Evolutionary conservation across 768 basidiomycete species (phyloP), one percentile per base, ranked within the genome.

Genomic region (Hebeloma cylindrosporum): DNA sequence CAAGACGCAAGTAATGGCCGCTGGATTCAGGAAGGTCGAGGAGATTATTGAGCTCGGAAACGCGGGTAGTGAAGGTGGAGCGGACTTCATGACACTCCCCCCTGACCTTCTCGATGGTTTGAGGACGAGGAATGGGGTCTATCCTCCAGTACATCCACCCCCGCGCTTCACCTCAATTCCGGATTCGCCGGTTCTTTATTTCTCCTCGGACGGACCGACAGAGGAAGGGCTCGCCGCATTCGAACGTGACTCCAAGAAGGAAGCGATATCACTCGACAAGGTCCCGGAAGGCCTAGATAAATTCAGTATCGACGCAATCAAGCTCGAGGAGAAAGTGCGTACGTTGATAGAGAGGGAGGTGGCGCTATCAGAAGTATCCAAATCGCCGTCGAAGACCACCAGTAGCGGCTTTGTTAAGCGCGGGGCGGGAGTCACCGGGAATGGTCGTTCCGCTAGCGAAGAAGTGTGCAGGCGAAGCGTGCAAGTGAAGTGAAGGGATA

Each of bases 211-310:
- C 29, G 52, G 35, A 0, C 50, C 44, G 25, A 51, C 50, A 5
- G 21, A 28, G 5, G 41, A 52, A 13, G 60, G 53, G 2, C 51
- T 53, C 20, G 35, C 47, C 4, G 23, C 51, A 4, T 67, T 61
- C 48, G 48, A 48, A 10, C 31, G 47, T 3, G 61, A 65, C 40
- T 50, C 63, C 14, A 22, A 30, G 27, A 38, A 47, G 20, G 65
- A 67, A 50, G 52, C 37, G 36, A 63, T 66, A 17, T 48, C 62
- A 10, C 42, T 63, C 5, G 65, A 60, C 22, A 68, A 68, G 51
- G 66, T 70, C 3, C 62, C 67, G 1, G 67, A 67, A 49, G 68
- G 66, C 2, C 32, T 68, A 39, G 56, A 51, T 4, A 68, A 68
- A 45, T 68, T 70, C 43, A 56, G 63, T 9, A 57, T 54, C 6